phyloP scores from a whole-genome alignment of 2,329 filamentous ascomycete genomes.

The Rhynchosporium agropyri region DNA sequence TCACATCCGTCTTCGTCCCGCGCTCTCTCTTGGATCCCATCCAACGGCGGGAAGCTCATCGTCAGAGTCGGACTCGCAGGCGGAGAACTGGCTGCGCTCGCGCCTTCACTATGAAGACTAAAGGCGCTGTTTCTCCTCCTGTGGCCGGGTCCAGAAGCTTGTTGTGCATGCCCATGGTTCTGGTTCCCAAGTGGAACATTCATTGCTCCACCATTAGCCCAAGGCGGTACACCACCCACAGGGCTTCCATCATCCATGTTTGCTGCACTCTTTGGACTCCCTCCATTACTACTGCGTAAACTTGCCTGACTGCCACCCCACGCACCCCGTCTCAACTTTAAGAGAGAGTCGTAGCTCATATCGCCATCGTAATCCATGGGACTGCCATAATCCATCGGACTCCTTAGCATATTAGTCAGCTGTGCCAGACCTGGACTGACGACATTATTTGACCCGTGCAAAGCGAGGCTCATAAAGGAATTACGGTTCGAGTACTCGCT shows the following conservation, averaged over 20 bases:
- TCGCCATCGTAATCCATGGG: conserved; percentile 55
- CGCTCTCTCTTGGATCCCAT: conserved; percentile 11
- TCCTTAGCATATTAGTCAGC: conserved; percentile 64
- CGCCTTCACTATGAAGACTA: conserved; percentile 32
- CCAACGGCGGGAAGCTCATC: conserved; percentile 20
- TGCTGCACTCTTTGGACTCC: conserved; percentile 42
- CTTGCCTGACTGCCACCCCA: conserved; percentile 83
- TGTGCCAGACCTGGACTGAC: conserved; percentile 77
- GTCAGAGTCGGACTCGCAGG: conserved; percentile 36
- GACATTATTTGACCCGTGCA: conserved; percentile 50
- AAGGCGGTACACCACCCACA: conserved; percentile 31
- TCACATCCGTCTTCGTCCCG: conserved; percentile 1
- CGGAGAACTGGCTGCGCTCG: conserved; percentile 21
- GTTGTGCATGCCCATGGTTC: background rate
- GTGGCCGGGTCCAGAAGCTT: conserved; percentile 18
- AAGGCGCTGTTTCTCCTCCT: conserved; percentile 36
- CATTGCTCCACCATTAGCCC: conserved; percentile 24
- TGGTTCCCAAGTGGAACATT: conserved; percentile 3
- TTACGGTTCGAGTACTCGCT: conserved; percentile 97
- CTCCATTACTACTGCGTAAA: conserved; percentile 55
- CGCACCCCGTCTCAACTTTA: conserved; percentile 70
- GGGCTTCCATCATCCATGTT: conserved; percentile 37
- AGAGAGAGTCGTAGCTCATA: conserved; percentile 72
- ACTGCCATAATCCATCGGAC: conserved; percentile 55
- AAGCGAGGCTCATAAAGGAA: conserved; percentile 66